Conservation (phyloP, 1,284 basidiomycete species). For the Peniophora sp. region DNA sequence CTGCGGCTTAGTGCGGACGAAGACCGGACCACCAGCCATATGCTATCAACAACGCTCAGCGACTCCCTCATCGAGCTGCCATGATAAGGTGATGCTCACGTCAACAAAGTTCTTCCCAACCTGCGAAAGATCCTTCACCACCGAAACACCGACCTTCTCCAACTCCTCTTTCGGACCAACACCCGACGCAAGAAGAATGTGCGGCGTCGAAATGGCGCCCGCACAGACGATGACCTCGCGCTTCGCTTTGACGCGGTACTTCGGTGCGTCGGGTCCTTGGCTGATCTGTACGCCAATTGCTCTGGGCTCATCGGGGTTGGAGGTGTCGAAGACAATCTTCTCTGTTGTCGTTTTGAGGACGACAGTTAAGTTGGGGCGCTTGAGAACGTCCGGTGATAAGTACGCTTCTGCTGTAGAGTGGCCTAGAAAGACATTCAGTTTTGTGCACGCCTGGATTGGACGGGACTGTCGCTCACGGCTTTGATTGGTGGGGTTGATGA, state of each 20-base stretch:
- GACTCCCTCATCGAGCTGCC: not conserved
- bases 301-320: slow-evolving; percentile 27
- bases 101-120: slow-evolving; percentile 57
- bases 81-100: slow-evolving; percentile 17
- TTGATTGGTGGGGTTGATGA: not conserved
- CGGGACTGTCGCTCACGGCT: not conserved
- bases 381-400: slow-evolving; percentile 51
- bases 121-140: slow-evolving; percentile 46
- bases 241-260: slow-evolving; percentile 36
- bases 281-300: slow-evolving; percentile 59
- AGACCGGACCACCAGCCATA: no score
- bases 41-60: no score
- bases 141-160: slow-evolving; percentile 35
- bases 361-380: slow-evolving; percentile 55
- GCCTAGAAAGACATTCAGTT: no score
- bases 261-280: slow-evolving; percentile 20
- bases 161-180: slow-evolving; percentile 53
- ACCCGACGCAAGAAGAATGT: slow-evolving; percentile 69
- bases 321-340: slow-evolving; percentile 48
- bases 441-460: no score
- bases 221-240: slow-evolving; percentile 53
- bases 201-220: slow-evolving; percentile 57
- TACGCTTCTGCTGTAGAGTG: slow-evolving; percentile 56
- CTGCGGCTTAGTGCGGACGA: not conserved
- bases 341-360: slow-evolving; percentile 45